These are phyloP conservation scores for Kwoniella heveanensis DNA, from an alignment of 768 basidiomycete species.

Conservation along the genomic window DNA sequence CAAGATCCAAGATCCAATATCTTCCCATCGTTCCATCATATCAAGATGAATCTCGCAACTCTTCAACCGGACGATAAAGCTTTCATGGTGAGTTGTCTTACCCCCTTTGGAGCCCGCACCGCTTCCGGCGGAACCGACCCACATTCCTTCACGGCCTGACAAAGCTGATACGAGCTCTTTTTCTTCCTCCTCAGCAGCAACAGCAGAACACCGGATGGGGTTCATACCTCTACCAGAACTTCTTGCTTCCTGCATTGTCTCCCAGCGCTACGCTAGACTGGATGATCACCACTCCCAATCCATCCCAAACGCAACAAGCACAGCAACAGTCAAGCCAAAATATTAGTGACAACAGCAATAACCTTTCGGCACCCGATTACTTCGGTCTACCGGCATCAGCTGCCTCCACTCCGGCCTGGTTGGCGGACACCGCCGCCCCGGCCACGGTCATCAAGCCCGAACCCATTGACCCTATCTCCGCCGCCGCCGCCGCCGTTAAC, in stretches of 20 bases:
- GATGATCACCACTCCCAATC: constrained; percentile 15
- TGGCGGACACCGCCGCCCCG: constrained; percentile 18
- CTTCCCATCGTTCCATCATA: too few relatives aligned
- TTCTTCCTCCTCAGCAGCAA: background rate
- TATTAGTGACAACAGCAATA: background rate
- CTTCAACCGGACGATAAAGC: background rate
- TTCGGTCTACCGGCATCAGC: constrained; percentile 24
- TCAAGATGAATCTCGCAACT: constrained; percentile 1
- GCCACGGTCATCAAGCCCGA: constrained; percentile 19
- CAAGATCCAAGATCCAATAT: too few relatives aligned
- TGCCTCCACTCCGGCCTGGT: background rate
- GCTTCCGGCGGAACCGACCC: background rate
- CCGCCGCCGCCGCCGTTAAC: background rate
- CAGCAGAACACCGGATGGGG: constrained; percentile 28
- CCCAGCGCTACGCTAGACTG: constrained; percentile 27
- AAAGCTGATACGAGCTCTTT: background rate
- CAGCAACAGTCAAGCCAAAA: too few relatives aligned
- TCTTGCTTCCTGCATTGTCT: constrained; percentile 41
- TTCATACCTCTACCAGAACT: constrained; percentile 49
- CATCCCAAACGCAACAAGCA: constrained; percentile 10
- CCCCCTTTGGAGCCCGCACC: background rate
- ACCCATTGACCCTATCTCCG: constrained; percentile 3
- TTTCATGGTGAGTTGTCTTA: background rate
- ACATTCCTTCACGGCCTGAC: background rate
- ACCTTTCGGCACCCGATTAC: constrained; percentile 15